A percentile compares a stretch with the other conserved stretches of the same genome.
Conservation (phyloP, 371 early-diverging fungal species). For the Syncephalastrum sp. region DNA sequence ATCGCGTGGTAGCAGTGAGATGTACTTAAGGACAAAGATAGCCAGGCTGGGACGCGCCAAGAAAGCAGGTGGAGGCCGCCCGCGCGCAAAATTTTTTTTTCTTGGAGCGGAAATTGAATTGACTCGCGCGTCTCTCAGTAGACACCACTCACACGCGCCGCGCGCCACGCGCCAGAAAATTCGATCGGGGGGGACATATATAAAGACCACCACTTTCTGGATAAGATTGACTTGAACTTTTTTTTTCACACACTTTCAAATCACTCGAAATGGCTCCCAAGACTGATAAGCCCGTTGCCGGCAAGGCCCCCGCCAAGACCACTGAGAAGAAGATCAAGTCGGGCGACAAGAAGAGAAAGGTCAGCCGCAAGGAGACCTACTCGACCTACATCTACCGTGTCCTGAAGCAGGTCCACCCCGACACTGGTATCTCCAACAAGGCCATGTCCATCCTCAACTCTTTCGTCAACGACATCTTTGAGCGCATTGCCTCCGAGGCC, state of each 20-base stretch:
- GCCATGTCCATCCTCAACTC: conserved; percentile 99
- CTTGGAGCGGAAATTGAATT: too few relatives aligned
- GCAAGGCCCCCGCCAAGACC: conserved; percentile 73
- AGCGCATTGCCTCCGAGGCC: conserved; percentile 84
- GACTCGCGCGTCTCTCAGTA: too few relatives aligned
- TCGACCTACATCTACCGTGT: conserved; percentile 93
- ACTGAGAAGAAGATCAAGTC: conserved; percentile 48
- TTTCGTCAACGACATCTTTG: conserved; percentile 97
- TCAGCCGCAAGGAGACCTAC: conserved; percentile 81
- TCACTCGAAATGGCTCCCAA: conserved; percentile 45
- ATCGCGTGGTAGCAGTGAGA: too few relatives aligned
- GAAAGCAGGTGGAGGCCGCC: too few relatives aligned
- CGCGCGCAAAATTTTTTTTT: too few relatives aligned
- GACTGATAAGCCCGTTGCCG: conserved; percentile 58
- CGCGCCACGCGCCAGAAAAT: too few relatives aligned
- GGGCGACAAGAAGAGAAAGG: conserved; percentile 66
- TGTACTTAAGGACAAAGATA: too few relatives aligned
- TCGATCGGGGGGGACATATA: too few relatives aligned
- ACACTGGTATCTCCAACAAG: conserved; percentile 97
- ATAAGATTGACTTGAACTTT: conserved; percentile 1
- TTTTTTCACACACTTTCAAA: conserved; percentile 17
- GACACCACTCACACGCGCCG: too few relatives aligned
- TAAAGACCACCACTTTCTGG: not conserved
- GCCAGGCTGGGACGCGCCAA: too few relatives aligned
- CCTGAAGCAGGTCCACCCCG: conserved; percentile 92